These are phyloP conservation scores for Botryotinia globosa DNA, from an alignment of 2,329 filamentous ascomycete species.

Conservation along the genomic window DNA sequence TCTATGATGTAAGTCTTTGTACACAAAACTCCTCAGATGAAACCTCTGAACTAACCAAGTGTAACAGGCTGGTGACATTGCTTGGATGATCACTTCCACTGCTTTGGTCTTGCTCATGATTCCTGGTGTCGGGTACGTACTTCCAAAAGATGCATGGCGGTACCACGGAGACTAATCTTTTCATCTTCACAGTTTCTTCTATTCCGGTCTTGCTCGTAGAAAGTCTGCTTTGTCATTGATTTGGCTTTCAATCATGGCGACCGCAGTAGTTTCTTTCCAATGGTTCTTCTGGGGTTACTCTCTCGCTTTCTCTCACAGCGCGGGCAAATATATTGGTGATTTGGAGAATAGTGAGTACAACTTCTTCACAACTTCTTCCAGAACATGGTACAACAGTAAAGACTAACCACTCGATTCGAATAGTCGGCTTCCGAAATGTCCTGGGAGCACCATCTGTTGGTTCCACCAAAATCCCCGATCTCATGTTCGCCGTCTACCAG, in stretches of 20 bases:
- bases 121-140: slow-evolving; percentile 71
- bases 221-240: slow-evolving; percentile 88
- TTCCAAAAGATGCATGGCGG: slow-evolving; percentile 15
- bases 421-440: slow-evolving; percentile 70
- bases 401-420: background rate
- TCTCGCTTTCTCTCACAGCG: slow-evolving; percentile 55
- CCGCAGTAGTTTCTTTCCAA: slow-evolving; percentile 80
- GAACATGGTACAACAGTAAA: slow-evolving; percentile 5
- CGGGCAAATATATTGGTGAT: slow-evolving; percentile 66
- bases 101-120: slow-evolving; percentile 89
- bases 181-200: slow-evolving; percentile 63
- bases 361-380: background rate
- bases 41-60: slow-evolving; percentile 46
- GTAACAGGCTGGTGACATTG: slow-evolving; percentile 74
- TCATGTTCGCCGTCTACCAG: slow-evolving; percentile 83
- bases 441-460: slow-evolving; percentile 74
- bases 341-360: slow-evolving; percentile 58
- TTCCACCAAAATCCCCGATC: slow-evolving; percentile 70
- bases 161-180: slow-evolving; percentile 28
- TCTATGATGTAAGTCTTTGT: slow-evolving; percentile 62
- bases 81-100: slow-evolving; percentile 78
- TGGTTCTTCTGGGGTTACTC: slow-evolving; percentile 63
- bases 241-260: slow-evolving; percentile 86
- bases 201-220: slow-evolving; percentile 81
- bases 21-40: background rate